Conservation (phyloP, 495 filamentous ascomycete genomes). For the Margaritispora aquatica region DNA sequence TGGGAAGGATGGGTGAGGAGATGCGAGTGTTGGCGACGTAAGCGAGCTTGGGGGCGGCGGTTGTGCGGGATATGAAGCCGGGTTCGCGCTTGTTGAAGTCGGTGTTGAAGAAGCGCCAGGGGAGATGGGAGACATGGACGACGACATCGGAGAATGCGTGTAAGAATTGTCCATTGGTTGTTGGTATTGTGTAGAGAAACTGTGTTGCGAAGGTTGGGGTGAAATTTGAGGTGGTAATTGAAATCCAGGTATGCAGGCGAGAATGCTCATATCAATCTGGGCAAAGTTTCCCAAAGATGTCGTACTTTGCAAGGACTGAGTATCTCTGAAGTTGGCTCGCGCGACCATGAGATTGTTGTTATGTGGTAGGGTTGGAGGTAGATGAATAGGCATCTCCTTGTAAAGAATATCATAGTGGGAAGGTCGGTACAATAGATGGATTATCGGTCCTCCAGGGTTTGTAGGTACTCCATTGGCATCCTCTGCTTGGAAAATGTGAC, state of each 20-base stretch:
- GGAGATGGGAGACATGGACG: conserved; percentile 24
- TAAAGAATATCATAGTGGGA: conserved; percentile 97
- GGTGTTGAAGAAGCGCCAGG: conserved; percentile 23
- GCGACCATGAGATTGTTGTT: conserved; percentile 48
- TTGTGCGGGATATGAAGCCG: conserved; percentile 34
- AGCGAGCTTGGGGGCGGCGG: conserved; percentile 35
- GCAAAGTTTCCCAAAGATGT: conserved; percentile 35
- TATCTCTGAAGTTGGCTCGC: conserved; percentile 35
- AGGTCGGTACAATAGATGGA: conserved; percentile 50
- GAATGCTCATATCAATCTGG: conserved; percentile 30
- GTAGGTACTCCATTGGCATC: conserved; percentile 40
- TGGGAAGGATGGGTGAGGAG: conserved; percentile 20
- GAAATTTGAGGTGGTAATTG: conserved; percentile 21
- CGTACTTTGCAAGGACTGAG: conserved; percentile 27
- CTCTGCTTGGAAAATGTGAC: conserved; percentile 59
- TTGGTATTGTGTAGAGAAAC: conserved; percentile 16
- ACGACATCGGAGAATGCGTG: conserved; percentile 18
- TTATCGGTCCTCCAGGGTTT: conserved; percentile 36
- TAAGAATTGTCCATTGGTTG: conserved; percentile 16
- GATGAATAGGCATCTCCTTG: conserved; percentile 47
- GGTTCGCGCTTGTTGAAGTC: conserved; percentile 26
- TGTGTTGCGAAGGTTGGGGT: conserved; percentile 10
- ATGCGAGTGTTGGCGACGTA: conserved; percentile 23
- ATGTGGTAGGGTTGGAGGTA: conserved; percentile 37
- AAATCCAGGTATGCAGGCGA: conserved; percentile 40